Percentiles rank a stretch among this genome's conserved stretches.
These are phyloP conservation scores for Hura crepitans DNA, from an alignment of 441 rosid genomes.

Conservation along the genomic window DNA sequence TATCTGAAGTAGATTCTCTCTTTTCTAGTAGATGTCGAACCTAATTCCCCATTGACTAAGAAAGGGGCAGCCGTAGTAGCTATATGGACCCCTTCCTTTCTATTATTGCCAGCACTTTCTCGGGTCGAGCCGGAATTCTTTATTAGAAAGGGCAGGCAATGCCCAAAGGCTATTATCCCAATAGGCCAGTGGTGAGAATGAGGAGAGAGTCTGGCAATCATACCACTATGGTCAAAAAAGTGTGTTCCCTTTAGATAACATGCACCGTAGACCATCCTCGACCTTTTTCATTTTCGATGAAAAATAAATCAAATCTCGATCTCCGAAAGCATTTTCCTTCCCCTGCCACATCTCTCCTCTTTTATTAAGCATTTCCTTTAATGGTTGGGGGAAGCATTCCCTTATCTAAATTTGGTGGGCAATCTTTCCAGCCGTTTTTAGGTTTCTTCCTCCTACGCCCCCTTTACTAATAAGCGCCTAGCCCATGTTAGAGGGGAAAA, in stretches of 20 bases:
- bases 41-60: not conserved
- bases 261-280: slow-evolving; percentile 4
- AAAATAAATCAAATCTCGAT: not conserved
- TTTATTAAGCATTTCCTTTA: no score
- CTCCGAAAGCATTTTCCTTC: not conserved
- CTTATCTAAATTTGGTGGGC: no score
- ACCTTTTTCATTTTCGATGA: not conserved
- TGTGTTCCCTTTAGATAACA: slow-evolving; percentile 6
- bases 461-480: no score
- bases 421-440: no score
- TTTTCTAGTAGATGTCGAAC: not conserved
- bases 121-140: not conserved
- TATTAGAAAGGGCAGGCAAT: no score
- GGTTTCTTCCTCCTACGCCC: no score
- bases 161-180: no score
- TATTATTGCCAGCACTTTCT: not conserved
- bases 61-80: not conserved
- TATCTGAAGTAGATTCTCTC: not conserved
- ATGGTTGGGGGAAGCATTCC: not conserved
- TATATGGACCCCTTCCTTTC: not conserved
- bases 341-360: no score
- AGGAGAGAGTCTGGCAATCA: slow-evolving; percentile 19
- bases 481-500: no score
- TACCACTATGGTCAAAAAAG: slow-evolving; percentile 23
- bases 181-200: no score